Conservation (phyloP, 306 rosid genomes). For the Cyclanthera cordifolia region DNA sequence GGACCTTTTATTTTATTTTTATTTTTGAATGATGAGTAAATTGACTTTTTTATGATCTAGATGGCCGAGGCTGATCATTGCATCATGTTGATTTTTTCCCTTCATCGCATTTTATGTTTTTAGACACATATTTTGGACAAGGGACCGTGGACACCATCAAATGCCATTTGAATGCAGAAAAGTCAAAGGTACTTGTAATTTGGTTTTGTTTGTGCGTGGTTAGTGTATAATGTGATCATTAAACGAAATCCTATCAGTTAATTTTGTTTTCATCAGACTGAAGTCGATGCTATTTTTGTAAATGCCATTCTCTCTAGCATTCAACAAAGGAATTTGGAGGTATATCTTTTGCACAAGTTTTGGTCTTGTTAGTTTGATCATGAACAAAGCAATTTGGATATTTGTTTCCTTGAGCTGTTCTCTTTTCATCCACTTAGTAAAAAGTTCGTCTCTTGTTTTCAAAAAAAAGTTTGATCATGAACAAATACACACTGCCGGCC, state of each 20-base stretch:
- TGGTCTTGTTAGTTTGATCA: neutral
- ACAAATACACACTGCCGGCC: conserved; percentile 4
- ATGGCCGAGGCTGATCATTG: conserved; percentile 1
- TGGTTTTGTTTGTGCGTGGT: conserved; percentile 6
- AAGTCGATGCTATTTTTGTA: conserved; percentile 75
- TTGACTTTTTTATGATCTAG: neutral
- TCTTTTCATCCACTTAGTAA: too few relatives aligned
- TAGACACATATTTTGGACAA: conserved; percentile 71
- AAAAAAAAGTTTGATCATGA: neutral
- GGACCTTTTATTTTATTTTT: neutral
- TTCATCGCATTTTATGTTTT: neutral
- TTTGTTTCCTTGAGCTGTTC: too few relatives aligned
- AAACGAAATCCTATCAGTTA: neutral
- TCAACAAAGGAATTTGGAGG: conserved; percentile 94
- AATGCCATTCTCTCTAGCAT: conserved; percentile 60
- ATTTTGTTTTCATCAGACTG: conserved; percentile 35
- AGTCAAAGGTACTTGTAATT: conserved; percentile 38
- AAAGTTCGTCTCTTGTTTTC: too few relatives aligned
- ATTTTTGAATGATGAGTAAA: neutral
- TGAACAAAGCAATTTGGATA: too few relatives aligned
- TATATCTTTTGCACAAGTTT: conserved; percentile 19
- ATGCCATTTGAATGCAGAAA: conserved; percentile 41
- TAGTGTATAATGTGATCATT: neutral
- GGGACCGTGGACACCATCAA: conserved; percentile 70
- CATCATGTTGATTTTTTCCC: neutral